These are phyloP conservation scores for Leccinum truebloodii DNA, from an alignment of 768 basidiomycete species.

Conservation along the genomic window DNA sequence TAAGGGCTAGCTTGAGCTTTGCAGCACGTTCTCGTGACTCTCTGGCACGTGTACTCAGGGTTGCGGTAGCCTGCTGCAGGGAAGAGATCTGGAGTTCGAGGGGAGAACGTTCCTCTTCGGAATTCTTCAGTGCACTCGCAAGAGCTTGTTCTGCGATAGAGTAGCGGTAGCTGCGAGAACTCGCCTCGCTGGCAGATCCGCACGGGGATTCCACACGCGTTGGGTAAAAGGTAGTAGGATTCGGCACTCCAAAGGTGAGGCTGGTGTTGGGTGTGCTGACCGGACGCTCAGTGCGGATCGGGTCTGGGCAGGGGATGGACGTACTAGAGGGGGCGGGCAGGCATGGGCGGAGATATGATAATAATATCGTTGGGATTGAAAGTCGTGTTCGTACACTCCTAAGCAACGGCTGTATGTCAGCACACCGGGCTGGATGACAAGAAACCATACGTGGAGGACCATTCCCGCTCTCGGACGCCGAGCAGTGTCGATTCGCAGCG, in stretches of 20 bases:
- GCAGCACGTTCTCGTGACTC: constrained; percentile 46
- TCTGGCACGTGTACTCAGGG: constrained; percentile 44
- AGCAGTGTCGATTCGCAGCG: constrained; percentile 19
- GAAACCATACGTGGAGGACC: constrained; percentile 16
- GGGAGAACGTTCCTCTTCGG: constrained; percentile 36
- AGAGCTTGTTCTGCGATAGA: constrained; percentile 46
- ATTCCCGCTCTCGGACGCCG: constrained; percentile 5
- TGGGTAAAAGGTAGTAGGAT: constrained; percentile 12
- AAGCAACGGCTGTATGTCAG: constrained; percentile 3
- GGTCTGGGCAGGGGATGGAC: constrained; percentile 15
- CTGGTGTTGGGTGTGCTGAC: constrained; percentile 25
- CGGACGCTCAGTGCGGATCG: constrained; percentile 18
- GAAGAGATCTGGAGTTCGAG: constrained; percentile 49
- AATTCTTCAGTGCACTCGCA: constrained; percentile 35
- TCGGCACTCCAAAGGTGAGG: constrained; percentile 20
- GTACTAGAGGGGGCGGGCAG: constrained; percentile 15
- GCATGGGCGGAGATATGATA: constrained; percentile 3
- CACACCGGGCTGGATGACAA: not conserved
- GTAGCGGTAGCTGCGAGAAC: constrained; percentile 43
- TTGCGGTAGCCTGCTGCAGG: constrained; percentile 44
- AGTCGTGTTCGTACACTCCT: constrained; percentile 27
- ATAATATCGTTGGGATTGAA: constrained; percentile 3
- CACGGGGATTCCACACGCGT: constrained; percentile 20
- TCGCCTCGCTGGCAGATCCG: constrained; percentile 30
- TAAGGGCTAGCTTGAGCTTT: constrained; percentile 40